Conservation (phyloP, 106 monocot genomes). For the Apostasia ramifera region DNA sequence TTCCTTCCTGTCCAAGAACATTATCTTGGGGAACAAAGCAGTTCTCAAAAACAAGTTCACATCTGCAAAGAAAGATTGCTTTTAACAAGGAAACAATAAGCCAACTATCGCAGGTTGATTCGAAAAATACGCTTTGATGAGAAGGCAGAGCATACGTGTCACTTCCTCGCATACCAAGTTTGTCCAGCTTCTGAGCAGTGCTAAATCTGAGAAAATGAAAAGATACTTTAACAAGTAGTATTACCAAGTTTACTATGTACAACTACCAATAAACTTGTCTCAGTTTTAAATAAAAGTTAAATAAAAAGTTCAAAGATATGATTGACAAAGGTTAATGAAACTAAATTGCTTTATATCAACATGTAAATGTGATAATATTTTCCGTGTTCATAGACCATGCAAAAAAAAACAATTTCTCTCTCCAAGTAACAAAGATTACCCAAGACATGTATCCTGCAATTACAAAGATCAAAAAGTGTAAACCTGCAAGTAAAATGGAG, state of each 20-base stretch:
- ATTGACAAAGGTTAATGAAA: too few relatives aligned
- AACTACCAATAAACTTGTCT: too few relatives aligned
- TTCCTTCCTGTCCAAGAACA: conserved; percentile 89
- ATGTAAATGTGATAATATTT: too few relatives aligned
- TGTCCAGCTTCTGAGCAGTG: conserved; percentile 95
- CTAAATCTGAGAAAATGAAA: conserved; percentile 52
- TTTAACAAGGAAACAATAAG: neutral
- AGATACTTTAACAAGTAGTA: neutral
- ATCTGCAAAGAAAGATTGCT: conserved; percentile 29
- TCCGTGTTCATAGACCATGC: too few relatives aligned
- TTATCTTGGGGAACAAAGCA: conserved; percentile 93
- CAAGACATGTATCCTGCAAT: neutral
- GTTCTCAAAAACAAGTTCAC: conserved; percentile 97
- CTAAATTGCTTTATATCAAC: too few relatives aligned
- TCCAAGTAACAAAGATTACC: neutral
- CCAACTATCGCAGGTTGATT: neutral
- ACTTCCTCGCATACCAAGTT: conserved; percentile 98
- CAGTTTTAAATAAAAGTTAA: too few relatives aligned
- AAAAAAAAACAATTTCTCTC: neutral
- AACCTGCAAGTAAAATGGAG: neutral
- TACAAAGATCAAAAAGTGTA: neutral
- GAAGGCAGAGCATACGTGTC: conserved; percentile 64
- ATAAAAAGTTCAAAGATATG: too few relatives aligned
- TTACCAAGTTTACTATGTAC: too few relatives aligned
- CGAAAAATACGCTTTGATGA: conserved; percentile 1